These are phyloP conservation scores for Beauveria sp. DNA, from an alignment of 2,329 filamentous ascomycete genomes.

Conservation along the genomic window DNA sequence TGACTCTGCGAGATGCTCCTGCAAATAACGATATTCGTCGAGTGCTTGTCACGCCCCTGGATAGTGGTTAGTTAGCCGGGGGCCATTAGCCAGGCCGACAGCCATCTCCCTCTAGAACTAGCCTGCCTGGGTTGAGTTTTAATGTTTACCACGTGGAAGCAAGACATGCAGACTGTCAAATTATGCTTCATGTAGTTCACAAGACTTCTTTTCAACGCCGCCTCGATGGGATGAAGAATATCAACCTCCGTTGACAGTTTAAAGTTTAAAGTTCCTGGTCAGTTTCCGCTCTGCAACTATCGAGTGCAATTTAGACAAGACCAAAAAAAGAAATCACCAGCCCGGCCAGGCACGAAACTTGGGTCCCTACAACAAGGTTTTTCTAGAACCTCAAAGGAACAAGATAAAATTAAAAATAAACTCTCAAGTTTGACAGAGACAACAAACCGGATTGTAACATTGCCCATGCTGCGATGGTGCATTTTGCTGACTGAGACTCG, in stretches of 20 bases:
- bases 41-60: neutral
- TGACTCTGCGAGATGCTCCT: neutral
- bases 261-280: too few species aligned
- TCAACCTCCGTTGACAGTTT: neutral
- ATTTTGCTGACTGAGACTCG: constrained; percentile 8
- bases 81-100: neutral
- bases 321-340: neutral
- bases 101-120: neutral
- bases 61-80: neutral
- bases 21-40: neutral
- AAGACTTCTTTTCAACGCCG: neutral
- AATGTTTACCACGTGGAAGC: constrained; percentile 3
- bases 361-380: too few species aligned
- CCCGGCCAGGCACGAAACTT: neutral
- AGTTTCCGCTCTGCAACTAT: neutral
- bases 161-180: neutral
- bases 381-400: neutral
- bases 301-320: neutral
- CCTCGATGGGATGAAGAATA: neutral
- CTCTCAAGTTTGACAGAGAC: neutral
- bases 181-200: neutral
- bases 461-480: constrained; percentile 4
- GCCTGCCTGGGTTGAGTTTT: neutral
- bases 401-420: neutral
- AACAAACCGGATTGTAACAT: neutral